Percentiles rank a stretch among this genome's conserved stretches.
These are phyloP conservation scores for Papilionanthe hybrid DNA, from an alignment of 116 monocot genomes.

Conservation along the genomic window DNA sequence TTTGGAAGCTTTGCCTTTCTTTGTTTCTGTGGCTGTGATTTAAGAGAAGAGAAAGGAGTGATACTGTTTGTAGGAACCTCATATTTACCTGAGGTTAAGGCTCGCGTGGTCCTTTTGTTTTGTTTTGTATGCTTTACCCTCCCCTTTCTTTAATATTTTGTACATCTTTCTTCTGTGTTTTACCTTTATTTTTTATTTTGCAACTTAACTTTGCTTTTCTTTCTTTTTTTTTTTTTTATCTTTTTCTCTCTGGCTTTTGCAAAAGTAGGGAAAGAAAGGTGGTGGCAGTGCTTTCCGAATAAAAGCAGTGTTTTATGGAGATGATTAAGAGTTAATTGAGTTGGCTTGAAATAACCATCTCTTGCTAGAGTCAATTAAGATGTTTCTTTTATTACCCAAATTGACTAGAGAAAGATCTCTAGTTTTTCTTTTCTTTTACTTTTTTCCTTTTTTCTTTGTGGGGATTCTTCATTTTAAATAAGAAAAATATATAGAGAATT, in stretches of 20 bases:
- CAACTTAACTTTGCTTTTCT: conserved; percentile 17
- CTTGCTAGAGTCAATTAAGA: not conserved
- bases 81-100: not conserved
- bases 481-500: no score
- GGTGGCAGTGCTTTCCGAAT: conserved; percentile 42
- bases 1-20: conserved; percentile 23
- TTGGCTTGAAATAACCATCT: not conserved
- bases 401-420: not conserved
- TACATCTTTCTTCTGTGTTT: not conserved
- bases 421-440: not conserved
- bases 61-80: not conserved
- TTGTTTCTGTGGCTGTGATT: conserved; percentile 33
- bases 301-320: conserved; percentile 17
- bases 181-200: conserved; percentile 7
- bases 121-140: conserved; percentile 3
- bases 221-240: conserved; percentile 5
- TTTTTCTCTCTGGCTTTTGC: conserved; percentile 64
- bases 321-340: not conserved
- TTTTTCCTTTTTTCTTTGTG: no score
- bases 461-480: no score
- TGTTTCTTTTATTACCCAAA: not conserved
- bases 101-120: conserved; percentile 13
- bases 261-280: conserved; percentile 52
- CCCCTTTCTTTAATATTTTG: not conserved
- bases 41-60: conserved; percentile 29